Base-by-base conservation (phyloP, 2,329 filamentous ascomycete species). In the Aspergillus sp. region DNA sequence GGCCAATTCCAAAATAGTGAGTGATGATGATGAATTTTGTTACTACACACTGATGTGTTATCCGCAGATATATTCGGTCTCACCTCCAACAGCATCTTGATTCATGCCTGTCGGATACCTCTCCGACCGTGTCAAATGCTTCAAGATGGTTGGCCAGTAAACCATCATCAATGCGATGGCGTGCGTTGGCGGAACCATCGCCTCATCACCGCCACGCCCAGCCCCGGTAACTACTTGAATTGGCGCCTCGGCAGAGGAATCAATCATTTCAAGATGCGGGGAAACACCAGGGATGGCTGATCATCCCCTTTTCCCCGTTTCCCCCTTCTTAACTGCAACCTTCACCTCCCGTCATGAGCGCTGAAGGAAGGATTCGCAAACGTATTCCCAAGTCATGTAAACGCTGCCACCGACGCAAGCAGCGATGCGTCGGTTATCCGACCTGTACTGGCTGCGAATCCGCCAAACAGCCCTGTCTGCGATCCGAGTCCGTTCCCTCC, bases 381-480 rank as follows among this genome's bases (percentile, higher is more conserved):
- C 63, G 67, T 30, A 63, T 67, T 50, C 68, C 68, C 12, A 67
- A 65, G 36, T 69, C 68, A 15, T 70, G 68, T 51, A 54, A 56
- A 23, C 64, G 65, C 55, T 70, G 68, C 23, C 67, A 70, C 41
- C 66, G 67, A 5, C 68, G 67, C 13, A 70, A 69, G 52, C 68
- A 70, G 48, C 67, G 64, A 45, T 69, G 68, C 47, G 66, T 68
- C 15, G 66, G 66, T 2, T 63, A 60, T 21, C 66, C 68, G 1
- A 63, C 60, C 15, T 70, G 66, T 49, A 56, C 62, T 1, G 68
- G 68, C 39, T 70, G 68, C 43, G 60, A 65, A 21, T 39, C 61
- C n/a, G 66, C 68, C 19, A 61, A 63, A 15, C 62, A 66, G 38
- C 55, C 63, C 0, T 69, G 68, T 23, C 48, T 63, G 3, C 67